Evolutionary conservation across 2,329 filamentous ascomycete genomes (phyloP).

Genomic region (Penicillium brevicompactum): DNA sequence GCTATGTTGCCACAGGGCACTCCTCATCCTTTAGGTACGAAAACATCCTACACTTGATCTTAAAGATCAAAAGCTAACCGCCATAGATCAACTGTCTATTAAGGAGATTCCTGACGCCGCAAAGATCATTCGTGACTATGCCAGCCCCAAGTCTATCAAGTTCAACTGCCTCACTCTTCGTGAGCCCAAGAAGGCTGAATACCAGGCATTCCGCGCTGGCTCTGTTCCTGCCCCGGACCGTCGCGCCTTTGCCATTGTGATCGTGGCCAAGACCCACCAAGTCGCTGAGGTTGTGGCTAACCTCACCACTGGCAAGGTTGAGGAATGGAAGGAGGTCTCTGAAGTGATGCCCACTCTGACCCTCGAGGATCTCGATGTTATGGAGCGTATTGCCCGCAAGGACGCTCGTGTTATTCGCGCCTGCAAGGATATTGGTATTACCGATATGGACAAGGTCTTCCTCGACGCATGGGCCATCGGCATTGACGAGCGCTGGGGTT

Average conservation of each 20-base stretch:
- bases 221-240: slow-evolving; percentile 34
- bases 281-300: slow-evolving; percentile 34
- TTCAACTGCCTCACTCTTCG: slow-evolving; percentile 57
- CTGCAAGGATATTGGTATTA: slow-evolving; percentile 39
- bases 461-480: slow-evolving; percentile 42
- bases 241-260: slow-evolving; percentile 51
- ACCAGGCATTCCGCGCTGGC: slow-evolving; percentile 36
- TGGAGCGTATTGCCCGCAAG: slow-evolving; percentile 35
- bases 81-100: slow-evolving; percentile 31
- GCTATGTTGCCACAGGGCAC: slow-evolving; percentile 24
- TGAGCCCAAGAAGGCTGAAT: slow-evolving; percentile 45
- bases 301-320: slow-evolving; percentile 27
- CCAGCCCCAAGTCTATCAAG: slow-evolving; percentile 33
- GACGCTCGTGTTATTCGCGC: slow-evolving; percentile 36
- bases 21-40: slow-evolving; percentile 26
- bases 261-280: slow-evolving; percentile 38
- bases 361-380: slow-evolving; percentile 37
- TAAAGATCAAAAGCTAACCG: slow-evolving; percentile 2
- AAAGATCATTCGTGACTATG: slow-evolving; percentile 31
- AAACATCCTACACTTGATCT: neutral
- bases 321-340: slow-evolving; percentile 37
- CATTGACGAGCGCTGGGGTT: slow-evolving; percentile 39
- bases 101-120: slow-evolving; percentile 31
- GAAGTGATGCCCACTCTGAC: slow-evolving; percentile 52
- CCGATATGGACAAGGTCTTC: slow-evolving; percentile 38